Conservation (phyloP, 2,329 filamentous ascomycete genomes). For the Delphinella strobiligena region DNA sequence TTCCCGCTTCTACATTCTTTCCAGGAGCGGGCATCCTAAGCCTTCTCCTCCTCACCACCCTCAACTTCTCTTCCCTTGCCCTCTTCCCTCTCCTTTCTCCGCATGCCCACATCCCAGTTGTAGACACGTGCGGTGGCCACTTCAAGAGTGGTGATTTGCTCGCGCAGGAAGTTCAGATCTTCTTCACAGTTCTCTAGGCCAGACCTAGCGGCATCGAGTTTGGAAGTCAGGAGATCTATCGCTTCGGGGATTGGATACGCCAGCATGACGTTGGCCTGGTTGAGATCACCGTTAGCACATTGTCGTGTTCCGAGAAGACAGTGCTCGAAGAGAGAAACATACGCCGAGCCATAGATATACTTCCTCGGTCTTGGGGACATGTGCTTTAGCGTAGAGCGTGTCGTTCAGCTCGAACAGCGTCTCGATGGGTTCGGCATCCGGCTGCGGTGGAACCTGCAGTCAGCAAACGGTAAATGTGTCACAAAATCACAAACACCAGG, state of each 20-base stretch:
- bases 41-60: too few relatives aligned
- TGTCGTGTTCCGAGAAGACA: background rate
- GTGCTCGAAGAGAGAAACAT: conserved; percentile 22
- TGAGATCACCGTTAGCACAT: background rate
- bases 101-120: conserved; percentile 96
- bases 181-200: conserved; percentile 86
- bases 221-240: conserved; percentile 62
- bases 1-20: too few relatives aligned
- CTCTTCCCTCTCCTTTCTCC: conserved; percentile 68
- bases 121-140: conserved; percentile 95
- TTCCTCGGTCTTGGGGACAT: conserved; percentile 71
- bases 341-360: conserved; percentile 96
- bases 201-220: conserved; percentile 65
- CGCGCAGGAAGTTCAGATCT: conserved; percentile 86
- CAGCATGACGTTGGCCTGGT: conserved; percentile 88
- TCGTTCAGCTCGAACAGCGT: conserved; percentile 96
- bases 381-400: conserved; percentile 82
- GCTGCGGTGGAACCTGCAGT: conserved; percentile 19
- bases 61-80: background rate
- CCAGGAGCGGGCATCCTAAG: too few relatives aligned
- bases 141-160: conserved; percentile 96
- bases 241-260: conserved; percentile 87
- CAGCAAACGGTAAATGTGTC: too few relatives aligned
- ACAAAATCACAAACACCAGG: too few relatives aligned
- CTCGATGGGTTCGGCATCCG: conserved; percentile 57